A percentile compares a stretch with the other conserved stretches of the same genome.
phyloP scores from a whole-genome alignment of 192 early-diverging fungal genomes.

The Haplosporangium gracile region DNA sequence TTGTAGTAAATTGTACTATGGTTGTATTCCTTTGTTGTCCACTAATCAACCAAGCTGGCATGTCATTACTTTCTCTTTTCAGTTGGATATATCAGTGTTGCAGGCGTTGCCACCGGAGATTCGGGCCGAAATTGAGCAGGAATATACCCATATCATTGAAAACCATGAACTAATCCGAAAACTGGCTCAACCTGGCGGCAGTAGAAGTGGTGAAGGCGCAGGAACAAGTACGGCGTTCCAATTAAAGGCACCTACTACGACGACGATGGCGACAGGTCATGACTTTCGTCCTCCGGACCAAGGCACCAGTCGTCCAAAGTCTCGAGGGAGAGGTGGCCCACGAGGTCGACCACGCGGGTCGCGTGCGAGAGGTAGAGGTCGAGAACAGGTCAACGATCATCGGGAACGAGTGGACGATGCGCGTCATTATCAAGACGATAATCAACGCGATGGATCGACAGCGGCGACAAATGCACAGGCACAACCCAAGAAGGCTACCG shows the following conservation, averaged over 20 bases:
- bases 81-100: conserved; percentile 49
- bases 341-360: conserved; percentile 5
- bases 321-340: background rate
- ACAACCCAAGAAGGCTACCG: background rate
- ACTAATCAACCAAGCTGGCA: background rate
- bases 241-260: background rate
- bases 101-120: conserved; percentile 47
- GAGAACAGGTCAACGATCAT: background rate
- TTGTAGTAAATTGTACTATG: background rate
- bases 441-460: background rate
- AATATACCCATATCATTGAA: conserved; percentile 47
- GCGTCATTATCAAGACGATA: background rate
- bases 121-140: conserved; percentile 51
- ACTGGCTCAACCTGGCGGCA: conserved; percentile 7
- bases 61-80: background rate
- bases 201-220: background rate
- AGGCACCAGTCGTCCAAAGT: conserved; percentile 1
- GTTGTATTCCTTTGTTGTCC: no score
- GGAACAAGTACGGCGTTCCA: background rate
- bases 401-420: background rate
- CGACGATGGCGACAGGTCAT: background rate
- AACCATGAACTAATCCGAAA: conserved; percentile 34
- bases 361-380: background rate
- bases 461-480: background rate
- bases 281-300: background rate